Percentiles rank a stretch among this genome's conserved stretches.
These are phyloP conservation scores for Pseudopyricularia cyperi DNA, from an alignment of 2,329 filamentous ascomycete genomes.

Conservation along the genomic window DNA sequence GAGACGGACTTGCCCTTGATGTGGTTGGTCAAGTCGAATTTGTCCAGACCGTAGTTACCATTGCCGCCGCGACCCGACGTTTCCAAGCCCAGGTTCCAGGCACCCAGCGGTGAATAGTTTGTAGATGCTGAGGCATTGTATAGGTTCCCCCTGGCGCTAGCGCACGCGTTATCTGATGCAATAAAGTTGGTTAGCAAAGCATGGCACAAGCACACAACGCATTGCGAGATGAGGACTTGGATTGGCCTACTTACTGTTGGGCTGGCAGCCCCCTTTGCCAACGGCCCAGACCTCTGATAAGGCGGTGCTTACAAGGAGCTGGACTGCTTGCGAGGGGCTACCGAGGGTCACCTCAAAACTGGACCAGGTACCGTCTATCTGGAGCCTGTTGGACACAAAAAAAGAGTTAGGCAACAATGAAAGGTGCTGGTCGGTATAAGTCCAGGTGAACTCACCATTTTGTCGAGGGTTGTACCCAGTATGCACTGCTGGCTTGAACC, in stretches of 20 bases:
- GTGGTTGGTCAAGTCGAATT: constrained; percentile 26
- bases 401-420: neutral
- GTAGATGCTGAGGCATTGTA: constrained; percentile 40
- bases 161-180: constrained; percentile 34
- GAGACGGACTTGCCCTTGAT: constrained; percentile 20
- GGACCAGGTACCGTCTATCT: constrained; percentile 60
- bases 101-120: constrained; percentile 45
- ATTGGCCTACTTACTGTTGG: constrained; percentile 14
- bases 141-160: constrained; percentile 41
- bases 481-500: neutral
- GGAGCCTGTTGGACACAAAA: constrained; percentile 31
- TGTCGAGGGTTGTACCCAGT: constrained; percentile 4
- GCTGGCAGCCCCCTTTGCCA: constrained; percentile 54
- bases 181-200: neutral
- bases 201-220: neutral
- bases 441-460: constrained; percentile 2
- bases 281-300: constrained; percentile 62
- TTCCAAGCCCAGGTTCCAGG: constrained; percentile 45
- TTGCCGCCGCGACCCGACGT: constrained; percentile 44
- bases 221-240: constrained; percentile 5
- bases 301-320: constrained; percentile 50
- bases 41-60: constrained; percentile 50
- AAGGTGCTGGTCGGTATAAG: neutral
- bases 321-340: constrained; percentile 23
- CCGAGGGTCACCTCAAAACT: constrained; percentile 50